phyloP scores from a whole-genome alignment of 208 protist genomes.

The Leishmania major region DNA sequence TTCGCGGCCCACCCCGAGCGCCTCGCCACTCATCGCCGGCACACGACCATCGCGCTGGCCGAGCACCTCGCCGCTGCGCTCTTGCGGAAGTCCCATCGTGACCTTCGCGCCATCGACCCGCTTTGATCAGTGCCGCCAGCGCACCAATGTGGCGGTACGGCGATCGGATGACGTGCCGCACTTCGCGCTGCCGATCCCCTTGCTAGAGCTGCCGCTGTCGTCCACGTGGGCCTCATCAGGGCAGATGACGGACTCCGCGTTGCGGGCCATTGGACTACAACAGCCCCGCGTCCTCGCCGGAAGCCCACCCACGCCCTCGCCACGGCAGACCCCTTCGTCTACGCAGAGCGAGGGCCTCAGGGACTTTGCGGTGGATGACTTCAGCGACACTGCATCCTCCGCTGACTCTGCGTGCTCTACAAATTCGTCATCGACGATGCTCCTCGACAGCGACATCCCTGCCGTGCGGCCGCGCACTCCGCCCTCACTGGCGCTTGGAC shows the following conservation, averaged over 20 bases:
- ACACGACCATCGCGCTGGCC: neutral
- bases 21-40: neutral
- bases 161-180: neutral
- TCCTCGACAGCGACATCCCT: neutral
- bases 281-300: neutral
- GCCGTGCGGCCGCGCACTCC: neutral
- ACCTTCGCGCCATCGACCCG: constrained; percentile 21
- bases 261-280: neutral
- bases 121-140: constrained; percentile 20
- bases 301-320: neutral
- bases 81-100: neutral
- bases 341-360: neutral
- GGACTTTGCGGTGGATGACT: neutral
- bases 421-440: neutral
- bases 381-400: constrained; percentile 4
- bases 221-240: neutral
- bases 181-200: no score
- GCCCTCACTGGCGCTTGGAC: neutral
- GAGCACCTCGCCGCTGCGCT: neutral
- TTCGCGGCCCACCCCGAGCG: neutral
- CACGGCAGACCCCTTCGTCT: neutral
- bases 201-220: neutral
- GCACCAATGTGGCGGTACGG: constrained; percentile 17
- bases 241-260: neutral
- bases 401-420: constrained; percentile 4